Evolutionary conservation across 1,284 basidiomycete genomes (phyloP).

Genomic region (Tranzscheliella williamsii): DNA sequence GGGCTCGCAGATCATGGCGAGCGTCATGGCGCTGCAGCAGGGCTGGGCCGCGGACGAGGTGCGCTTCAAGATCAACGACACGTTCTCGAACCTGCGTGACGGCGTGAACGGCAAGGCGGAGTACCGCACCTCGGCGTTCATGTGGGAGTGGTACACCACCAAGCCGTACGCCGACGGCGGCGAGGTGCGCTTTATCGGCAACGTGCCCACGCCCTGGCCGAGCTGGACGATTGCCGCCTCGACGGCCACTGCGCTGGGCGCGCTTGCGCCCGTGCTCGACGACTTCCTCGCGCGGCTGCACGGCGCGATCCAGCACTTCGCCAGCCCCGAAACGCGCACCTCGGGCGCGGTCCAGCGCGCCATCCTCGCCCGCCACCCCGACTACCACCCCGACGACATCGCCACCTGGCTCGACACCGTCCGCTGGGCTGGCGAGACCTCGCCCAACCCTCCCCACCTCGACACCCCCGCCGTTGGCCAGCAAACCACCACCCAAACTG

Average conservation of each 20-base stretch:
- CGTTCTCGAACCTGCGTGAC: slow-evolving; percentile 71
- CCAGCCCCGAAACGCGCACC: slow-evolving; percentile 29
- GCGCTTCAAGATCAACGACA: slow-evolving; percentile 55
- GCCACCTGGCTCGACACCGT: slow-evolving; percentile 64
- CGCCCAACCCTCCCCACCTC: slow-evolving; percentile 17
- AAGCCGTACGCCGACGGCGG: slow-evolving; percentile 85
- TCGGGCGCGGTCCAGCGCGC: slow-evolving; percentile 11
- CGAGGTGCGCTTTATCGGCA: slow-evolving; percentile 78
- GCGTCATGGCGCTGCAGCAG: slow-evolving; percentile 82
- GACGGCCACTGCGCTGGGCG: slow-evolving; percentile 13
- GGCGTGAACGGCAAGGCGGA: slow-evolving; percentile 72
- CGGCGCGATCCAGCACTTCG: slow-evolving; percentile 36
- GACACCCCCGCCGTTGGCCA: slow-evolving; percentile 26
- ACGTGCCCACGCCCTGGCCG: slow-evolving; percentile 90
- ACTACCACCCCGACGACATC: slow-evolving; percentile 74
- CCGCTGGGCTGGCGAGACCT: slow-evolving; percentile 49
- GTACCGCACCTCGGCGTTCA: slow-evolving; percentile 24
- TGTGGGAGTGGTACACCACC: slow-evolving; percentile 88
- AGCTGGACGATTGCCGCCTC: slow-evolving; percentile 71
- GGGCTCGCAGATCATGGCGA: slow-evolving; percentile 91
- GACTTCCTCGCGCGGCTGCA: slow-evolving; percentile 43
- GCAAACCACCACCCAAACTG: slow-evolving; percentile 28
- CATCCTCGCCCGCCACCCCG: slow-evolving; percentile 33
- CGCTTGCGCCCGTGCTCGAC: not conserved
- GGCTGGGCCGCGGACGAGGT: slow-evolving; percentile 22